Evolutionary conservation across 1,139 yeast genomes (phyloP).

Genomic region (Lodderomyces margitis): DNA sequence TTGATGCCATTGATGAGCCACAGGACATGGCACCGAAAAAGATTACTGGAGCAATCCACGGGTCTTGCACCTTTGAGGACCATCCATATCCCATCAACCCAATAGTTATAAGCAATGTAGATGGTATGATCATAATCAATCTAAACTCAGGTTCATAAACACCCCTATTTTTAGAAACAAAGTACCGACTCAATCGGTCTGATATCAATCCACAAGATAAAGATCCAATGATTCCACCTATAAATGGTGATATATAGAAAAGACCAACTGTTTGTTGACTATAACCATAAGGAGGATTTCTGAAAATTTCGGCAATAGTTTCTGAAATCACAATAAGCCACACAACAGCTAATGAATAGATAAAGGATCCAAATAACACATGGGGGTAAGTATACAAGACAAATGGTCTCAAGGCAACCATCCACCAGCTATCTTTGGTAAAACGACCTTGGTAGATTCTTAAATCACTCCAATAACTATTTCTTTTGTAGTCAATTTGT

Average conservation of each 20-base stretch:
- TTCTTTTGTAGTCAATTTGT: slow-evolving; percentile 12
- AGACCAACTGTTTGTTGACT: slow-evolving; percentile 52
- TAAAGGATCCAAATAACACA: slow-evolving; percentile 50
- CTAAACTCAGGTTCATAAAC: slow-evolving; percentile 65
- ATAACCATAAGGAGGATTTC: slow-evolving; percentile 45
- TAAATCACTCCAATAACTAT: slow-evolving; percentile 21
- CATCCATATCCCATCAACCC: slow-evolving; percentile 68
- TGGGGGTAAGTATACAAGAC: slow-evolving; percentile 52
- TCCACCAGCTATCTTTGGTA: slow-evolving; percentile 53
- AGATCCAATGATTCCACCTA: slow-evolving; percentile 61
- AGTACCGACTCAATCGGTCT: slow-evolving; percentile 42
- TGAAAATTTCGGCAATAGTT: slow-evolving; percentile 51
- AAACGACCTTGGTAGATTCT: slow-evolving; percentile 44
- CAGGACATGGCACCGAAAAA: slow-evolving; percentile 57
- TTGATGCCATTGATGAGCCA: slow-evolving; percentile 60
- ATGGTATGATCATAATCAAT: slow-evolving; percentile 51
- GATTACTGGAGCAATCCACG: slow-evolving; percentile 60
- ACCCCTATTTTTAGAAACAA: slow-evolving; percentile 46
- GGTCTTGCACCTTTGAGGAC: slow-evolving; percentile 46
- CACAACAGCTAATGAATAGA: slow-evolving; percentile 58
- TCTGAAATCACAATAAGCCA: slow-evolving; percentile 65
- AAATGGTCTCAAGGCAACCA: slow-evolving; percentile 57
- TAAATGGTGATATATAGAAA: slow-evolving; percentile 55
- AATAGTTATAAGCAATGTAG: slow-evolving; percentile 42
- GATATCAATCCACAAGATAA: slow-evolving; percentile 51